Conservation (phyloP, 2,329 filamentous ascomycete genomes). For the Trichoderma cornu-damae region DNA sequence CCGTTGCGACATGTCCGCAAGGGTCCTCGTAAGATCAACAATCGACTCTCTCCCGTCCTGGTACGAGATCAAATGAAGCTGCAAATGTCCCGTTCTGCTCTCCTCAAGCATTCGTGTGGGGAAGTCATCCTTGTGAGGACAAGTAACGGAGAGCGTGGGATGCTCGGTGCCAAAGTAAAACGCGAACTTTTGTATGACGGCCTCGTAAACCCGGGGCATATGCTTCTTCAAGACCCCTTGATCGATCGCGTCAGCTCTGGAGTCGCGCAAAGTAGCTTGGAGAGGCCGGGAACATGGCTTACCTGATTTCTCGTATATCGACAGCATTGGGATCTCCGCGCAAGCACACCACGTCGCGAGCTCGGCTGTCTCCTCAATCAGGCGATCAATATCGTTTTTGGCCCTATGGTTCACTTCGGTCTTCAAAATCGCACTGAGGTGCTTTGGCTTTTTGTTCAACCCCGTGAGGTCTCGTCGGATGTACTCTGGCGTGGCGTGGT, state of each 20-base stretch:
- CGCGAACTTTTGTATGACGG: constrained; percentile 72
- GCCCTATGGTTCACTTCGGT: constrained; percentile 64
- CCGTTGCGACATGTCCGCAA: constrained; percentile 91
- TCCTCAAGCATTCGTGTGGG: constrained; percentile 27
- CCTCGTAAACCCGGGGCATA: constrained; percentile 76
- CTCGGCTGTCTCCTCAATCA: constrained; percentile 88
- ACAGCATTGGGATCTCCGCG: constrained; percentile 79
- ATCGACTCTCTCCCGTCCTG: constrained; percentile 90
- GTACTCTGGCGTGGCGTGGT: constrained; percentile 90
- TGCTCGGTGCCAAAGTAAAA: constrained; percentile 79
- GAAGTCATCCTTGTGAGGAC: constrained; percentile 39
- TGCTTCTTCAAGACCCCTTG: constrained; percentile 83
- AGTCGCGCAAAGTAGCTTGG: not conserved
- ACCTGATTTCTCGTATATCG: constrained; percentile 91
- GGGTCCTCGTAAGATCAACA: constrained; percentile 89
- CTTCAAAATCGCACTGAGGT: constrained; percentile 81
- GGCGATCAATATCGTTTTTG: constrained; percentile 68
- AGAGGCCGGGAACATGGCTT: constrained; percentile 28
- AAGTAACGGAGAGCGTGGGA: constrained; percentile 59
- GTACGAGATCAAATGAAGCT: constrained; percentile 73
- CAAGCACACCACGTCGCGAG: constrained; percentile 90
- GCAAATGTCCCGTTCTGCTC: constrained; percentile 40
- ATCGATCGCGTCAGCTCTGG: not conserved
- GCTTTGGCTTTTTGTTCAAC: constrained; percentile 69
- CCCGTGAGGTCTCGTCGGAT: constrained; percentile 80